These are phyloP conservation scores for Curvularia eragrostidis DNA, from an alignment of 2,329 filamentous ascomycete species.

Conservation along the genomic window DNA sequence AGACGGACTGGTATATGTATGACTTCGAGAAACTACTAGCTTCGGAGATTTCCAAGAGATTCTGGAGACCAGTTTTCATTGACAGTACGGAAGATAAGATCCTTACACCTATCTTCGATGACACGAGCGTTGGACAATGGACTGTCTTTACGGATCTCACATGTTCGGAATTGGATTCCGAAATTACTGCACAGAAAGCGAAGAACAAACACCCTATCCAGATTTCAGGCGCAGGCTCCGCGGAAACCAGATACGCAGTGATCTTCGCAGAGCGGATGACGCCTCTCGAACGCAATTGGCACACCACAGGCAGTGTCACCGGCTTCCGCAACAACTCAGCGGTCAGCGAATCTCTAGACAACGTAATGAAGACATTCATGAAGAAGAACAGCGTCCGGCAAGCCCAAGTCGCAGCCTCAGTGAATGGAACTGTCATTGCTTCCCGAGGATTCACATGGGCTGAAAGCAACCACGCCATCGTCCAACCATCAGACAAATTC, in stretches of 20 bases:
- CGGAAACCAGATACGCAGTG: slow-evolving; percentile 21
- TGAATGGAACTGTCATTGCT: slow-evolving; percentile 27
- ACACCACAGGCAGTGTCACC: slow-evolving; percentile 21
- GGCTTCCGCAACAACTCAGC: slow-evolving; percentile 29
- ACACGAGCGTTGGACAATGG: slow-evolving; percentile 33
- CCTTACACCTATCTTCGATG: slow-evolving; percentile 28
- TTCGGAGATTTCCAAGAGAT: slow-evolving; percentile 27
- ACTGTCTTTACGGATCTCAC: slow-evolving; percentile 21
- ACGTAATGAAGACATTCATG: slow-evolving; percentile 30
- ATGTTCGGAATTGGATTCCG: slow-evolving; percentile 17
- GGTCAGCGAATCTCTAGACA: slow-evolving; percentile 17
- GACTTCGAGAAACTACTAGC: slow-evolving; percentile 18
- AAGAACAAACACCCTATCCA: slow-evolving; percentile 25
- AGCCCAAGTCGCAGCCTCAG: slow-evolving; percentile 30
- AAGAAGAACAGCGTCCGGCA: slow-evolving; percentile 28
- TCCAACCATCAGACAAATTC: slow-evolving; percentile 28
- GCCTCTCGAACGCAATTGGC: slow-evolving; percentile 28
- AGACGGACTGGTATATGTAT: slow-evolving; percentile 5
- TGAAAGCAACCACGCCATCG: slow-evolving; percentile 28
- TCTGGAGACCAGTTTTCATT: slow-evolving; percentile 31
- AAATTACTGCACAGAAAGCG: slow-evolving; percentile 17
- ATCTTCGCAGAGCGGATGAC: slow-evolving; percentile 27
- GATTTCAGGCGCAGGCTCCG: slow-evolving; percentile 20
- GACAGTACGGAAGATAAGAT: slow-evolving; percentile 24
- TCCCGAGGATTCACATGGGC: slow-evolving; percentile 32